Conservation (phyloP, 1,284 basidiomycete species). For the Ganoderma multipileum region DNA sequence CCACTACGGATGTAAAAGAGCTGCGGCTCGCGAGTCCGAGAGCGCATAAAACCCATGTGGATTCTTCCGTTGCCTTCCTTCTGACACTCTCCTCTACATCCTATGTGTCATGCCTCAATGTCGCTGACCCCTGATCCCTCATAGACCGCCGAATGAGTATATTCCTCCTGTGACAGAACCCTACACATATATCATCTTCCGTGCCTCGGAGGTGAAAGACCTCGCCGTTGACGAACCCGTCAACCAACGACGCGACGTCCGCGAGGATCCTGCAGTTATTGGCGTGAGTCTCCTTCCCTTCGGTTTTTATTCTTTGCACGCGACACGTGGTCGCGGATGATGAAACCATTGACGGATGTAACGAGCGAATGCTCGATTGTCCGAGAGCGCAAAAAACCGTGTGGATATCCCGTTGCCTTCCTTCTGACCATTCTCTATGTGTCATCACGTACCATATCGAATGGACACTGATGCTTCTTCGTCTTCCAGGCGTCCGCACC, state of each 20-base stretch:
- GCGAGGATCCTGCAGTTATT: conserved; percentile 80
- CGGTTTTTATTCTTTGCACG: conserved; percentile 13
- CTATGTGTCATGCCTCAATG: background rate
- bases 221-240: conserved; percentile 75
- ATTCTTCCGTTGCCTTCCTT: conserved; percentile 80
- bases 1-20: conserved; percentile 71
- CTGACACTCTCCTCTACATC: conserved; percentile 49
- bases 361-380: conserved; percentile 44
- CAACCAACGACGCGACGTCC: conserved; percentile 62
- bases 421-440: conserved; percentile 48
- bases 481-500: conserved; percentile 41
- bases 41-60: conserved; percentile 75
- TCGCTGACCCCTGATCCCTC: conserved; percentile 30
- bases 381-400: conserved; percentile 62
- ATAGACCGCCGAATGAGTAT: conserved; percentile 72
- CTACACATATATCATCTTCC: conserved; percentile 84
- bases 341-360: conserved; percentile 62
- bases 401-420: conserved; percentile 69
- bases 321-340: conserved; percentile 35
- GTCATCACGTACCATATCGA: background rate
- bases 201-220: conserved; percentile 84
- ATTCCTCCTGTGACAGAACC: conserved; percentile 81
- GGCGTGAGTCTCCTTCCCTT: conserved; percentile 56
- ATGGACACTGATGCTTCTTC: conserved; percentile 15
- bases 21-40: conserved; percentile 61